Evolutionary conservation across 169 alveolate genomes (phyloP).

Genomic region (Amoebophrya sp.): DNA sequence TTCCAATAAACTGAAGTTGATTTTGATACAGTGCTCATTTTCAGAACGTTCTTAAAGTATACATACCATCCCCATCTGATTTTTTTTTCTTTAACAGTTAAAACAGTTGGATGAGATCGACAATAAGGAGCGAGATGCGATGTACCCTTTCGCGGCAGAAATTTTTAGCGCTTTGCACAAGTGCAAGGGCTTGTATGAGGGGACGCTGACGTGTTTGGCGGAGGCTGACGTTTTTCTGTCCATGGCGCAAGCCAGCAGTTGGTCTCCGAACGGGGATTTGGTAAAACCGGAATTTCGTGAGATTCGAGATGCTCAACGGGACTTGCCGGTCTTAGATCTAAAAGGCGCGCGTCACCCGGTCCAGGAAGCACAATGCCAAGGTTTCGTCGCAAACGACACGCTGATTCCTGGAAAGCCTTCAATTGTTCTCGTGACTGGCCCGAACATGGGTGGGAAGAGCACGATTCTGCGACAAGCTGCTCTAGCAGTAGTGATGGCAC

Average conservation of each 20-base stretch:
- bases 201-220: conserved; percentile 63
- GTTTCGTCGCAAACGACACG: conserved; percentile 71
- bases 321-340: neutral
- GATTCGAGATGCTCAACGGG: neutral
- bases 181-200: conserved; percentile 58
- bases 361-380: conserved; percentile 39
- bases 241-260: conserved; percentile 61
- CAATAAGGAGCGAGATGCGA: conserved; percentile 66
- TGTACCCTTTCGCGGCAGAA: conserved; percentile 65
- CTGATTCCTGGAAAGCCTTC: conserved; percentile 49
- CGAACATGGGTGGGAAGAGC: conserved; percentile 99
- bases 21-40: too few species aligned
- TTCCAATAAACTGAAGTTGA: too few species aligned
- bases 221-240: conserved; percentile 85
- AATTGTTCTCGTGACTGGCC: conserved; percentile 92
- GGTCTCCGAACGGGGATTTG: neutral
- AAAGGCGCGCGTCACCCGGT: conserved; percentile 38
- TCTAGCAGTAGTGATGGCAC: conserved; percentile 90
- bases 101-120: conserved; percentile 73
- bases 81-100: conserved; percentile 32
- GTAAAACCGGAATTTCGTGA: neutral
- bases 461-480: conserved; percentile 94
- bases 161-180: conserved; percentile 67
- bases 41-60: too few species aligned
- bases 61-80: too few species aligned